Base-by-base conservation (phyloP, 176 grass and related monocot genomes). In the Panicum miliaceum region DNA sequence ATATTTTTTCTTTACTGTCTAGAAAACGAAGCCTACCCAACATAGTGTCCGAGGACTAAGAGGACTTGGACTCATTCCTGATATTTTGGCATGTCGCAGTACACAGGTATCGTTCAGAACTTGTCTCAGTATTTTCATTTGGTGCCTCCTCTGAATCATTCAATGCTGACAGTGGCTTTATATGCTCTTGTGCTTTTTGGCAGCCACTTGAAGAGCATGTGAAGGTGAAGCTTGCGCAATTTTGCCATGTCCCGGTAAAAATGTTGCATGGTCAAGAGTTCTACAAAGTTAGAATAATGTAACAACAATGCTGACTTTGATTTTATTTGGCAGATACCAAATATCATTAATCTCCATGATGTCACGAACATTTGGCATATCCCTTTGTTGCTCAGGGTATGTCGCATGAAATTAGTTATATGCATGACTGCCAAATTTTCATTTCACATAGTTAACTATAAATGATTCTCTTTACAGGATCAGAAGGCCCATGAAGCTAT, bases 21-120 rank as follows among this genome's bases (percentile, higher is more conserved):
- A 99, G 97, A 99, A 99, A 99, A 99, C 97, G 22, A 99, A 96
- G 81, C 97, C 97, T 46, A 99, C 97, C 3, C 97, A 99, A 71
- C 97, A 99, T 78, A 99, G 97, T 68, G 97, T 99, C 75, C 90
- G 97, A 9, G 86, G 88, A 26, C 88, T 99, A 67, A 87, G 97
- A 90, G 97, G 93, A 83, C 93, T 99, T 52, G 97, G 97, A 16
- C 86, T 99, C 57, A 92, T 87, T 80, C 97, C 97, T 78, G 92
- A 99, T 87, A 94, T 99, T 57, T 90, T 99, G 83, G 97, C 93
- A 74, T 99, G 97, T 64, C 97, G 97, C 64, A 91, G 93, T 87
- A 54, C 86, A 71, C 91, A 96, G 91, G 97, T 96, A 69, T 84
- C n/a, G 18, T 61, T 27, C 53, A 70, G 7, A 2, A 25, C 40